Evolutionary conservation across 768 basidiomycete species (phyloP).

Genomic region (Glaciozyma martinii): DNA sequence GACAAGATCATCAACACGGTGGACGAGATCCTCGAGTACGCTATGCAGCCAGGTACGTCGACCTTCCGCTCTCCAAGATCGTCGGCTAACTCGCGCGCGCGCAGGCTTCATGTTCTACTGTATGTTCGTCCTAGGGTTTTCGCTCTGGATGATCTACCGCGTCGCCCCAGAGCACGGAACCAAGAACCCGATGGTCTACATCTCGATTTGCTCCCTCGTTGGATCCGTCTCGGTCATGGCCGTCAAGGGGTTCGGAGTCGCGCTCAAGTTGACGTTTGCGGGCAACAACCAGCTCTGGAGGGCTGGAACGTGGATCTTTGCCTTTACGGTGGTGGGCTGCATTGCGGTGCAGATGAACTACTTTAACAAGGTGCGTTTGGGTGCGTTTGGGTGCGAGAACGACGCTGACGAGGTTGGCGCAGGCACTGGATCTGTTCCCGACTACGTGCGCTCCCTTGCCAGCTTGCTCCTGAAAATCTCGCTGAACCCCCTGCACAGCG

Average conservation of each 20-base stretch:
- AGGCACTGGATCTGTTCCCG: conserved; percentile 29
- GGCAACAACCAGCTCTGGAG: conserved; percentile 94
- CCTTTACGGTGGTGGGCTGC: conserved; percentile 65
- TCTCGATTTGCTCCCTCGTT: conserved; percentile 91
- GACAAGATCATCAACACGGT: conserved; percentile 89
- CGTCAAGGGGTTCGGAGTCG: conserved; percentile 95
- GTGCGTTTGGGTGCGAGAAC: background rate
- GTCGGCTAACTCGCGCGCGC: conserved; percentile 73
- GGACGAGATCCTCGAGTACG: conserved; percentile 83
- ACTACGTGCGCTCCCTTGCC: conserved; percentile 7
- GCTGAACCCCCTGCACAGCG: background rate
- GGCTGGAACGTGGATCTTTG: conserved; percentile 93
- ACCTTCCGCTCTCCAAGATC: conserved; percentile 76
- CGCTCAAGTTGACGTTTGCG: conserved; percentile 82
- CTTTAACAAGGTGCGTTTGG: conserved; percentile 58
- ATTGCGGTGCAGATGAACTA: conserved; percentile 70
- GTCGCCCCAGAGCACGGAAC: conserved; percentile 79
- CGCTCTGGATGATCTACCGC: conserved; percentile 74
- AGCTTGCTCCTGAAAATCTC: too few species aligned
- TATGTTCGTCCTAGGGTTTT: conserved; percentile 69
- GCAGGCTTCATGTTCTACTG: conserved; percentile 86
- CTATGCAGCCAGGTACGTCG: conserved; percentile 87
- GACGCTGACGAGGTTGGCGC: background rate
- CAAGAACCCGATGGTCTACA: conserved; percentile 78
- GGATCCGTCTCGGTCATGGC: conserved; percentile 98